A percentile compares a stretch with the other conserved stretches of the same genome.
These are phyloP conservation scores for Trichoderma asperellum DNA, from an alignment of 2,329 filamentous ascomycete species.

Conservation along the genomic window DNA sequence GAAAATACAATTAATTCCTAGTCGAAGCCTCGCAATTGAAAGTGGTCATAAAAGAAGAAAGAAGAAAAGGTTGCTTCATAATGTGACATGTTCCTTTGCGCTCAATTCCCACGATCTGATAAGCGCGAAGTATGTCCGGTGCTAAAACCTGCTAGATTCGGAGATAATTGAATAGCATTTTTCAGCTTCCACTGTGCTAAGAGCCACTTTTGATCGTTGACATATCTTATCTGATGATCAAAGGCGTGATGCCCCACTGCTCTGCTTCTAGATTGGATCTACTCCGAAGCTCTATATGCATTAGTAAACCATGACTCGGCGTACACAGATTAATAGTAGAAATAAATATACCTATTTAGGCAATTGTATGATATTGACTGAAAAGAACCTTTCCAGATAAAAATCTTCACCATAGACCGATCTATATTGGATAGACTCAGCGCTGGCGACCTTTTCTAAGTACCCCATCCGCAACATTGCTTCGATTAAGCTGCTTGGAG, in stretches of 20 bases:
- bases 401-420: too few relatives aligned
- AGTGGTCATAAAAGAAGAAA: too few relatives aligned
- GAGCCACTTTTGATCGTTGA: not conserved
- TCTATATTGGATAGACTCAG: too few relatives aligned
- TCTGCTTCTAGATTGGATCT: not conserved
- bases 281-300: not conserved
- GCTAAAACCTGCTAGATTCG: not conserved
- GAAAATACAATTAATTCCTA: not conserved
- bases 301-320: not conserved
- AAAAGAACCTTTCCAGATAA: too few relatives aligned
- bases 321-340: too few relatives aligned
- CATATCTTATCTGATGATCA: not conserved
- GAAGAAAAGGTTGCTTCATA: not conserved
- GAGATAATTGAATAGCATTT: not conserved
- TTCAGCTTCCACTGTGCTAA: conserved; percentile 33
- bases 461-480: too few relatives aligned
- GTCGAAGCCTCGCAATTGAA: not conserved
- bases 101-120: not conserved
- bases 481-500: too few relatives aligned
- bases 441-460: too few relatives aligned
- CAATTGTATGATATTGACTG: too few relatives aligned
- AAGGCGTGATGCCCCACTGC: not conserved
- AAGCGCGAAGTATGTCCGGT: not conserved
- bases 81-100: not conserved
- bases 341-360: too few relatives aligned